phyloP scores from a whole-genome alignment of 306 rosid genomes.

The Rosa persica region DNA sequence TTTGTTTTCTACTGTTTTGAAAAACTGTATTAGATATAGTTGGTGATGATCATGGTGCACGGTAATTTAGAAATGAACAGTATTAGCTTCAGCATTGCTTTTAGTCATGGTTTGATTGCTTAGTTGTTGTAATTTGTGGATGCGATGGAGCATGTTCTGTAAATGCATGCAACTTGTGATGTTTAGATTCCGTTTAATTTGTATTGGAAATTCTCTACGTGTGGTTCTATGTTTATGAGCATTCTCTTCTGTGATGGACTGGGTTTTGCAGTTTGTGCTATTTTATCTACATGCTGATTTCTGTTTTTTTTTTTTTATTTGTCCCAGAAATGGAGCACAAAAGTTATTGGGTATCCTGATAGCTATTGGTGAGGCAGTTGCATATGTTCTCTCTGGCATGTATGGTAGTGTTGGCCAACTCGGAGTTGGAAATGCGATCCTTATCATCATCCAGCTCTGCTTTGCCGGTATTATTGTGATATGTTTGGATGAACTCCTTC shows the following conservation, averaged over 20 bases:
- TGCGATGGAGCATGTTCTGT: neutral
- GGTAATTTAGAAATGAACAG: too few species aligned
- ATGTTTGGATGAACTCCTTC: conserved; percentile 95
- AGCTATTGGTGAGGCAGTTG: conserved; percentile 96
- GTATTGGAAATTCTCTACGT: conserved; percentile 1
- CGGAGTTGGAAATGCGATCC: conserved; percentile 95
- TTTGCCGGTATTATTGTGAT: conserved; percentile 95
- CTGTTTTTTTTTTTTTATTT: conserved; percentile 2
- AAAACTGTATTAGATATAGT: neutral
- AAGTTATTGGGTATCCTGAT: conserved; percentile 89
- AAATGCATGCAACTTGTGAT: neutral
- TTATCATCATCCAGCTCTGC: conserved; percentile 86
- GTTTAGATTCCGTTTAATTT: neutral
- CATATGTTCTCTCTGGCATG: conserved; percentile 96
- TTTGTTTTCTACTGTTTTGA: neutral
- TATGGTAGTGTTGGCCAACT: conserved; percentile 97
- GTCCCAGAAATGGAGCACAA: conserved; percentile 78
- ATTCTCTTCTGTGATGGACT: neutral
- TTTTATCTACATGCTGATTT: neutral
- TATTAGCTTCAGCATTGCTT: neutral
- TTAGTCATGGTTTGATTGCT: neutral
- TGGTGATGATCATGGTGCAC: too few species aligned
- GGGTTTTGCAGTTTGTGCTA: neutral
- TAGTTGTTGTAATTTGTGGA: neutral
- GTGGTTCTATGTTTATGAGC: neutral